These are phyloP conservation scores for Monosporozyma aquatica DNA, from an alignment of 805 yeast genomes.

Conservation along the genomic window DNA sequence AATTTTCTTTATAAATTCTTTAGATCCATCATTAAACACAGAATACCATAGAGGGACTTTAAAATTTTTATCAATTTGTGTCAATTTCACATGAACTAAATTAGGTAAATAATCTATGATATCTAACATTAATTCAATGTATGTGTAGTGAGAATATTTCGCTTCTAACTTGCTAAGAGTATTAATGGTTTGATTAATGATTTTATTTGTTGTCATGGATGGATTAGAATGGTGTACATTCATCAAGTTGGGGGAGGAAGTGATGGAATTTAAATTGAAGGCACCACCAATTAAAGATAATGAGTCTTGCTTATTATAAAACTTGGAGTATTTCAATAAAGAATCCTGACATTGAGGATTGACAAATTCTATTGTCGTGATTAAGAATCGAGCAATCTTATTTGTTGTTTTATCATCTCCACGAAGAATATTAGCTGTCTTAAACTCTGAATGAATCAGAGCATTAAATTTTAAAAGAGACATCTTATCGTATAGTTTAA, in stretches of 20 bases:
- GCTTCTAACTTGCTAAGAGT: slow-evolving; percentile 12
- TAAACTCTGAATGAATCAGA: slow-evolving; percentile 25
- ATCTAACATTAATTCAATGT: slow-evolving; percentile 33
- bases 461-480: slow-evolving; percentile 26
- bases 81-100: slow-evolving; percentile 33
- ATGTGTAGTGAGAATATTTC: slow-evolving; percentile 23
- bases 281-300: slow-evolving; percentile 23
- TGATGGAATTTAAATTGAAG: slow-evolving; percentile 9
- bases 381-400: slow-evolving; percentile 22
- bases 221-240: slow-evolving; percentile 10
- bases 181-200: neutral
- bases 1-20: slow-evolving; percentile 27
- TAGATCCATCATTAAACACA: slow-evolving; percentile 27
- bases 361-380: slow-evolving; percentile 22
- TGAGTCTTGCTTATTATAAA: slow-evolving; percentile 12
- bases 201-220: slow-evolving; percentile 10
- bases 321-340: slow-evolving; percentile 26
- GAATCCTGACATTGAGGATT: slow-evolving; percentile 30
- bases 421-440: slow-evolving; percentile 13
- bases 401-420: slow-evolving; percentile 4
- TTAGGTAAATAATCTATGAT: slow-evolving; percentile 42
- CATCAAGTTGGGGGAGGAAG: neutral
- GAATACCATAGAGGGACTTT: slow-evolving; percentile 40
- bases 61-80: slow-evolving; percentile 44
- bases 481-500: slow-evolving; percentile 18